These are phyloP conservation scores for Exophiala sp. DNA, from an alignment of 2,329 filamentous ascomycete species.

Conservation along the genomic window DNA sequence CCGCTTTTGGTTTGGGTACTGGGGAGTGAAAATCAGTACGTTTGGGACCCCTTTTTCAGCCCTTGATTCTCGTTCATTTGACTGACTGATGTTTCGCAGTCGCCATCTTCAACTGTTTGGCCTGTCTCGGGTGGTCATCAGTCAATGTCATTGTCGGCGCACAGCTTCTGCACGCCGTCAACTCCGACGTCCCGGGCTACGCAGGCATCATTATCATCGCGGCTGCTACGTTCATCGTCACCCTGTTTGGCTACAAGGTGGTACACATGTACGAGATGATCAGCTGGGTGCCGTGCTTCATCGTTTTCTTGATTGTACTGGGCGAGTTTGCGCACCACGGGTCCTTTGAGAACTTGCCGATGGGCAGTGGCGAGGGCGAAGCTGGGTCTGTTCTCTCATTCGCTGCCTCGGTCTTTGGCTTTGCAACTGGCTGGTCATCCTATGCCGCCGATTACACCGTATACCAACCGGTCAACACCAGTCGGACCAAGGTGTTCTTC, in stretches of 20 bases:
- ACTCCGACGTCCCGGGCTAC: conserved; percentile 57
- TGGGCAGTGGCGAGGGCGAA: conserved; percentile 54
- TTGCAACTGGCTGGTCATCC: conserved; percentile 66
- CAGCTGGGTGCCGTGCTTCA: conserved; percentile 66
- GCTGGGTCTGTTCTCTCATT: conserved; percentile 60
- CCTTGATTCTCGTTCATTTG: conserved; percentile 41
- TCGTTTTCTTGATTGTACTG: conserved; percentile 66
- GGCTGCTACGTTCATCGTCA: conserved; percentile 60
- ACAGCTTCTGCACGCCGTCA: conserved; percentile 69
- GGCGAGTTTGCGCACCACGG: conserved; percentile 63
- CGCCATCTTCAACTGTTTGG: conserved; percentile 38
- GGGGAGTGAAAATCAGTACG: conserved; percentile 63
- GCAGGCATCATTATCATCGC: conserved; percentile 72
- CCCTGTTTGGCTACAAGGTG: conserved; percentile 68
- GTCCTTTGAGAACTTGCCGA: conserved; percentile 58
- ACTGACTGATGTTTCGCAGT: conserved; percentile 8
- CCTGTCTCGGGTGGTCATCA: conserved; percentile 61
- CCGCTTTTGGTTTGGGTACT: conserved; percentile 69
- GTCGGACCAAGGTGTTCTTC: conserved; percentile 58
- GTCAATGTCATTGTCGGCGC: conserved; percentile 76
- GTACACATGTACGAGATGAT: conserved; percentile 73
- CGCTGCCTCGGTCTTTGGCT: conserved; percentile 60
- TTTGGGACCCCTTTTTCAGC: conserved; percentile 53
- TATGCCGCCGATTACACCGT: conserved; percentile 75
- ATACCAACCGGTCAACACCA: conserved; percentile 62